Base-by-base conservation (phyloP, 2,329 filamentous ascomycete species). In the Cladosporium sp. region DNA sequence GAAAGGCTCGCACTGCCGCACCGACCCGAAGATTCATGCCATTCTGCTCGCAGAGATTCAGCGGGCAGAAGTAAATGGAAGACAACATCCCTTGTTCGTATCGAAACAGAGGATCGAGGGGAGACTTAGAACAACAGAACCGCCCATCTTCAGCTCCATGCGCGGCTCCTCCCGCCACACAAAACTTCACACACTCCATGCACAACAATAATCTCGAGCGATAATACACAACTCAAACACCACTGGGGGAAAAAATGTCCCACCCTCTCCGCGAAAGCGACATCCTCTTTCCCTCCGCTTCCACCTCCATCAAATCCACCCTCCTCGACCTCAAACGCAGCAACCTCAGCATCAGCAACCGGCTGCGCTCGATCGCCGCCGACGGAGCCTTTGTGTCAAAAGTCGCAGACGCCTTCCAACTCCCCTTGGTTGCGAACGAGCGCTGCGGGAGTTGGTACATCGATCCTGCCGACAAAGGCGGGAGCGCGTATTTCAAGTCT, bases 401-500 rank as follows among this genome's bases (percentile, higher is more conserved):
- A 8, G 88, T 92, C 0, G 84, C 86, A 1, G 75, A 77, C 1
- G 81, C 83, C 0, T 87, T 83, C 70, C 69, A 73, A 3, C 81
- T 94, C 1, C 92, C 93, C 0, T 81, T 98, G 1, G 83, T 98
- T 16, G 93, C 94, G 33, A 99, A 99, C 75, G 93, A 98, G 81
- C 86, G 95, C 67, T 98, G 95, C 77, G 95, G 95, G 0, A 94
- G 91, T 78, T 99, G 95, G 95, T 98, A 98, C 77, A 90, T 98
- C 29, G 79, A 80, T 2, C 89, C 89, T 0, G 77, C 77, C 8
- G 73, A 74, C 29, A 95, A 94, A 78, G 79, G 76, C 1, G 91
- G 86, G 35, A 93, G 91, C 69, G 91, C 90, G 35, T 99, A 98
- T 79, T 99, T 98, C 80, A 99, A 99, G 83, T 96, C 92, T 79